phyloP scores from a whole-genome alignment of 140 eudicot genomes.

The Erigeron philadelphicus region DNA sequence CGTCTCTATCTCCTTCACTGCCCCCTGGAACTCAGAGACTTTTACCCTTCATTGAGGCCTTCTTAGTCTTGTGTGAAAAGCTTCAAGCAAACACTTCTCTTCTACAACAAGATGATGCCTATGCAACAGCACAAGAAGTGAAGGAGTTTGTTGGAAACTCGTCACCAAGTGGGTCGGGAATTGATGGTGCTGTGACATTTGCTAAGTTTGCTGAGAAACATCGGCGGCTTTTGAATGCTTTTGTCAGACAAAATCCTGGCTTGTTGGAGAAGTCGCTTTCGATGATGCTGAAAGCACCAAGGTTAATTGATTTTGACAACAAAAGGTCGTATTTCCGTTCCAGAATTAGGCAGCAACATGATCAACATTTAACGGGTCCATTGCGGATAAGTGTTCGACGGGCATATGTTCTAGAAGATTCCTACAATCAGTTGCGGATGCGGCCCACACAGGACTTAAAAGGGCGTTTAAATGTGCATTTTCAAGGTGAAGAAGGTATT shows the following conservation, averaged over 20 bases:
- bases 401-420: conserved; percentile 93
- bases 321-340: conserved; percentile 90
- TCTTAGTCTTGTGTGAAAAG: conserved; percentile 86
- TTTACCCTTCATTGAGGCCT: conserved; percentile 83
- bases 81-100: conserved; percentile 59
- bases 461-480: conserved; percentile 96
- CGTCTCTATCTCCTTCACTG: conserved; percentile 61
- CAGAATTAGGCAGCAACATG: conserved; percentile 94
- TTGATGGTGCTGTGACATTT: conserved; percentile 69
- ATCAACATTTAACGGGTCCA: conserved; percentile 85
- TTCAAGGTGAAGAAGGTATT: conserved; percentile 99
- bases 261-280: conserved; percentile 92
- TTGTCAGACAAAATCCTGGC: conserved; percentile 89
- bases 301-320: conserved; percentile 92
- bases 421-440: conserved; percentile 91
- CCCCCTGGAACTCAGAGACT: conserved; percentile 97
- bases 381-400: conserved; percentile 85
- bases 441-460: conserved; percentile 78
- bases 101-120: conserved; percentile 63
- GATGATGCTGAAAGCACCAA: conserved; percentile 91
- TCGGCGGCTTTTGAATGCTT: conserved; percentile 86
- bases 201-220: conserved; percentile 85
- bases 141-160: conserved; percentile 62
- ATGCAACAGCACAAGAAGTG: conserved; percentile 78
- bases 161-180: conserved; percentile 33